Base-by-base conservation (phyloP, 805 yeast genomes). In the Yarrowia keelungensis region DNA sequence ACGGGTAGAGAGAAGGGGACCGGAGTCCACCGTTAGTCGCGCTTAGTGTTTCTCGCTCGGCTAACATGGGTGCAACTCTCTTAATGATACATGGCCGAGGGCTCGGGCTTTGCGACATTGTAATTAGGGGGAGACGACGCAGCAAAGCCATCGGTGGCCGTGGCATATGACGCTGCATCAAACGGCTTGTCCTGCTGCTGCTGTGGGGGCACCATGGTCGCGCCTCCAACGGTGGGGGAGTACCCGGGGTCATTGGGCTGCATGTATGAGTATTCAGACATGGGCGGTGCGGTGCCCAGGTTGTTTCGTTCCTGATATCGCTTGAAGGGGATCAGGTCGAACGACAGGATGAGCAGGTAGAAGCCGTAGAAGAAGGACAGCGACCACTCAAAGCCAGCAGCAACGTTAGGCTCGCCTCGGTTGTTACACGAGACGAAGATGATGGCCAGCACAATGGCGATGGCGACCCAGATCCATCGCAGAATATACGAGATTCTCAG, bases 281-380 rank as follows among this genome's bases (percentile, higher is more conserved):
- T 46, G 8, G 67, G 67, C 11, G 67, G 67, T 2, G 56, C 56
- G n/a, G 10, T 53, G 16, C 12, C 38, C 32, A 38, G 36, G 39
- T 45, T 22, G 32, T 62, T 62, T 62, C 67, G 43, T 56, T 62
- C 46, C 26, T 38, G 46, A 47, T 62, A 62, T 22, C 67, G 67
- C 56, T 62, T 62, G 47, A 62, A 62, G 51, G 92, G 89, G 73
- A 84, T 83, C 72, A 92, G 82, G 76, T 94, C 98, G 70, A 85
- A 82, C 1, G 89, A 80, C 76, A 93, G 82, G 69, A 88, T 79
- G 4, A 88, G 75, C 71, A 88, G 84, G 70, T 90, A 81, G 42
- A 88, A 73, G 3, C 97, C 95, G 75, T 90, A 93, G 87, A 91
- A 88, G 78, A 88, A 93, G n/a, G 94, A 87, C 51, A 93, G 78